Conservation (phyloP, 345 rosid genomes). For the Noccaea caerulescens region DNA sequence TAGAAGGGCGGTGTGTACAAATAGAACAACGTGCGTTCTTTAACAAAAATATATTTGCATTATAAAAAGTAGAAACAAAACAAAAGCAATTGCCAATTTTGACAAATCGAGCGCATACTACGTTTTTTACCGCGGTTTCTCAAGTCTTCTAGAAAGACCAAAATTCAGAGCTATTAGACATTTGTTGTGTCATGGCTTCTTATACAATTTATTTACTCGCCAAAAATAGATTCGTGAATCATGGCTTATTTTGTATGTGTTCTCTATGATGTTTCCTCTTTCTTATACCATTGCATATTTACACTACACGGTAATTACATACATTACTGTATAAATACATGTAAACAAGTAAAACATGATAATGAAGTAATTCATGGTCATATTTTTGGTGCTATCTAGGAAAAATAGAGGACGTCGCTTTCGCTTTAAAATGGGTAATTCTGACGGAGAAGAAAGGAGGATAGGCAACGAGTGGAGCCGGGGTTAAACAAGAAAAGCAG, state of each 20-base stretch:
- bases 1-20: constrained; percentile 35
- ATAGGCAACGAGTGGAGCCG: constrained; percentile 20
- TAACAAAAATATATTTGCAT: neutral
- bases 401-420: constrained; percentile 3
- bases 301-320: neutral
- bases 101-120: neutral
- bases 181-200: neutral
- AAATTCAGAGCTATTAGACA: constrained; percentile 1
- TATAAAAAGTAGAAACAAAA: neutral
- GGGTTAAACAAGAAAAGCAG: constrained; percentile 24
- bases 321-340: neutral
- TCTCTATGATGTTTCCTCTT: no score
- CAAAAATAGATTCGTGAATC: neutral
- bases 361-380: neutral
- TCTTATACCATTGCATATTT: neutral
- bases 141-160: constrained; percentile 39
- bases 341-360: neutral
- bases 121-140: neutral
- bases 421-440: constrained; percentile 1
- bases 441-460: neutral
- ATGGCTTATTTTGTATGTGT: no score
- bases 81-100: constrained; percentile 36
- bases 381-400: constrained; percentile 7
- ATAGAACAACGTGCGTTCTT: constrained; percentile 33
- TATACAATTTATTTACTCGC: neutral